A percentile compares a stretch with the other conserved stretches of the same genome.
These are phyloP conservation scores for Colletotrichum musicola DNA, from an alignment of 2,329 filamentous ascomycete genomes.

Conservation along the genomic window DNA sequence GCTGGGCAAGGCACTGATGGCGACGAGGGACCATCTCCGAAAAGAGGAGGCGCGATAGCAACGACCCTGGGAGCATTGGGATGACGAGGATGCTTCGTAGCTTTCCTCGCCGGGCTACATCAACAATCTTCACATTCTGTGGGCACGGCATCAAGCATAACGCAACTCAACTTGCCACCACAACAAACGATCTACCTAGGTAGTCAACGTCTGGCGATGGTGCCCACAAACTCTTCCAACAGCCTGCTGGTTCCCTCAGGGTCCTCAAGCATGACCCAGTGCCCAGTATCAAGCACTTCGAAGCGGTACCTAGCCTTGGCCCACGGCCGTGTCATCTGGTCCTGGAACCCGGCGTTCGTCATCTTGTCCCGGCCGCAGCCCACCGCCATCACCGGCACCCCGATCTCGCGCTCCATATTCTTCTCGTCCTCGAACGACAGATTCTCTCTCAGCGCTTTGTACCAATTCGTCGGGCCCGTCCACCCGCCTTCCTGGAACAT, in stretches of 20 bases:
- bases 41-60: no score
- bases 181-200: no score
- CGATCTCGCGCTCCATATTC: conserved; percentile 10
- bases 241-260: neutral
- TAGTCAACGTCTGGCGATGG: no score
- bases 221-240: conserved; percentile 10
- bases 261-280: conserved; percentile 35
- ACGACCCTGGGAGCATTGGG: neutral
- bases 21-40: neutral
- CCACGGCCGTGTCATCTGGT: conserved; percentile 33
- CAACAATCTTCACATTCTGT: no score
- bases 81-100: no score
- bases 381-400: conserved; percentile 18
- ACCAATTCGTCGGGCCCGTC: conserved; percentile 33
- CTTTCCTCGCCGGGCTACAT: no score
- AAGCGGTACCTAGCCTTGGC: conserved; percentile 20
- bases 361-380: conserved; percentile 30
- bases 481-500: conserved; percentile 19
- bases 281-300: conserved; percentile 30
- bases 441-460: conserved; percentile 19
- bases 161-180: no score
- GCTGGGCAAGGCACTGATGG: conserved; percentile 13
- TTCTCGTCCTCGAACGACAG: conserved; percentile 24
- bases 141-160: no score
- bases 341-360: conserved; percentile 19